Base-by-base conservation (phyloP, 768 basidiomycete species). In the Solioccasus polychromus region DNA sequence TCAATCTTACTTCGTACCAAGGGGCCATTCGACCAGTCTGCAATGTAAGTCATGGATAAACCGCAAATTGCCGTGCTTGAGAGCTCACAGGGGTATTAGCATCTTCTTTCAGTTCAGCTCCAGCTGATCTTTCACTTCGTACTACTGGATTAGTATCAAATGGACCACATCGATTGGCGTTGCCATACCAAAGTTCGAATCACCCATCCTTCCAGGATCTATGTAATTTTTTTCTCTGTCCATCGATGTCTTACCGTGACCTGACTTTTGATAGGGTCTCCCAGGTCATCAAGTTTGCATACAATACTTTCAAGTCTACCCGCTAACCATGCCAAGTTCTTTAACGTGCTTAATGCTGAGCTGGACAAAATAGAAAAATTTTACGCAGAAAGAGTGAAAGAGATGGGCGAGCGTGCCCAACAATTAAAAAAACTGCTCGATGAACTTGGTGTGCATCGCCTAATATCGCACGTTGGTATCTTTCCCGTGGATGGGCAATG, bases 351-450 rank as follows among this genome's bases (percentile, higher is more conserved):
- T 7, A 88, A 96, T 53, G 60, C 60, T 1, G 85, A 99, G 61
- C 71, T 97, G 3, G 80, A 85, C 19, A 96, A 95, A 63, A 80
- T 97, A 11, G 88, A 89, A 48, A 67, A 70, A 1, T 99, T 99
- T 64, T 98, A 90, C 61, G 58, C 77, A 5, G 80, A 78, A 20
- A 76, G 83, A 24, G 92, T 82, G 67, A 73, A 73, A 36, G 82
- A 77, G 67, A 83, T 78, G 80, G 67, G 67, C 5, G 62, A 60
- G 2, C 75, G 73, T 20, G 71, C 72, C 14, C 58, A 68, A 24
- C 37, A 67, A 20, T 66, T 98, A 6, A 75, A 77, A 46, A 72
- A 72, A 32, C 93, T 96, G 59, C 74, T 95, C n/a, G 64, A 75
- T 8, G 88, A 92, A 57, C 77, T 96, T 8, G 73, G 71, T 30